Evolutionary conservation across 1,284 basidiomycete genomes (phyloP).

Genomic region (Sanghuangporus sanghuang): DNA sequence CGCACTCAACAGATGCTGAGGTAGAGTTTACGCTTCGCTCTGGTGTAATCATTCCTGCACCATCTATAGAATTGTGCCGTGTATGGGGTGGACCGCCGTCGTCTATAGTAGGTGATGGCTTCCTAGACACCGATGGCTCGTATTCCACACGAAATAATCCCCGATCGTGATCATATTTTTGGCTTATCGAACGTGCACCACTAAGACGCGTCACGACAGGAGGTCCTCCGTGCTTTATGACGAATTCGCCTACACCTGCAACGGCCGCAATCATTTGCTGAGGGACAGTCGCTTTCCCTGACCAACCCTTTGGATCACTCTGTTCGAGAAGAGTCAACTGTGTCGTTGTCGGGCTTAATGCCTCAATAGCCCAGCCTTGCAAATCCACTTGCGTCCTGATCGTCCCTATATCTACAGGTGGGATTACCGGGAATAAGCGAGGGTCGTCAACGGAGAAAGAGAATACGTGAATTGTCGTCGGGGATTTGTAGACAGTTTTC

Average conservation of each 20-base stretch:
- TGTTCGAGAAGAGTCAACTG: slow-evolving; percentile 94
- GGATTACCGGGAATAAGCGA: slow-evolving; percentile 79
- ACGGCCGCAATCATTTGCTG: slow-evolving; percentile 85
- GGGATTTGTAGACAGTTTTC: slow-evolving; percentile 96
- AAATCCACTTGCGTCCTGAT: slow-evolving; percentile 95
- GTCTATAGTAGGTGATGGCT: slow-evolving; percentile 19
- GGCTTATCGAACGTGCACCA: slow-evolving; percentile 71
- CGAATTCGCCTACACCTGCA: slow-evolving; percentile 89
- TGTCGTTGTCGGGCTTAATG: slow-evolving; percentile 92
- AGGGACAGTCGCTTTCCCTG: slow-evolving; percentile 91
- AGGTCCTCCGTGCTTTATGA: slow-evolving; percentile 92
- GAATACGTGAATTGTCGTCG: slow-evolving; percentile 92
- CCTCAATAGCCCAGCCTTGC: slow-evolving; percentile 96
- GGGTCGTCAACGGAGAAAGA: slow-evolving; percentile 91
- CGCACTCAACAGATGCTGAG: slow-evolving; percentile 65
- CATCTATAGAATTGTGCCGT: slow-evolving; percentile 16
- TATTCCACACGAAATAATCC: slow-evolving; percentile 84
- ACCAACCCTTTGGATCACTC: slow-evolving; percentile 96
- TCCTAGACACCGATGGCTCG: slow-evolving; percentile 56
- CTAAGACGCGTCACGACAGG: slow-evolving; percentile 82
- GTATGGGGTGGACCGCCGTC: slow-evolving; percentile 16
- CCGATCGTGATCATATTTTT: slow-evolving; percentile 87
- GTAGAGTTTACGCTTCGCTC: slow-evolving; percentile 12
- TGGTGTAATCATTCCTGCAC: slow-evolving; percentile 3
- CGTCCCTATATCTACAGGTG: slow-evolving; percentile 64